Evolutionary conservation across 2,329 filamentous ascomycete species (phyloP).

Genomic region (Aspergillus niger): DNA sequence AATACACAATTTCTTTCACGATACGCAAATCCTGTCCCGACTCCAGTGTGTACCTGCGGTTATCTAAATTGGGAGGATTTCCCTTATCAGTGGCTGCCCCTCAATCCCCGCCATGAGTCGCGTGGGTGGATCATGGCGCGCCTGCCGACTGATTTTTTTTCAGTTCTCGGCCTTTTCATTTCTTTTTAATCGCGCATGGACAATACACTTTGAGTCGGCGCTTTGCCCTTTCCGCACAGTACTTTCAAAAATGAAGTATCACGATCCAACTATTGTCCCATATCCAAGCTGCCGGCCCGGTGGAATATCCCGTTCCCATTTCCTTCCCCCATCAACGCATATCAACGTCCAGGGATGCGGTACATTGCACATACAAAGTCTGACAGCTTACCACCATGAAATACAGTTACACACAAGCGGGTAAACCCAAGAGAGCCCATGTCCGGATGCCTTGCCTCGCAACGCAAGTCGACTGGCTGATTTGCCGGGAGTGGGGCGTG

Average conservation of each 20-base stretch:
- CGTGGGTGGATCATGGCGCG: slow-evolving; percentile 26
- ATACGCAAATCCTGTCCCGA: slow-evolving; percentile 2
- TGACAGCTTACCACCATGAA: neutral
- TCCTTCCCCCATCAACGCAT: neutral
- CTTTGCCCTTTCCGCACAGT: neutral
- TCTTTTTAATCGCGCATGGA: slow-evolving; percentile 10
- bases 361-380: neutral
- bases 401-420: neutral
- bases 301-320: neutral
- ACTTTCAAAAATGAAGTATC: neutral
- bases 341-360: neutral
- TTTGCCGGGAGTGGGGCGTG: slow-evolving; percentile 30
- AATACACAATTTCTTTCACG: neutral
- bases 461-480: neutral
- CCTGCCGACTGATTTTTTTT: slow-evolving; percentile 20
- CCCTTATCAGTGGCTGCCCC: slow-evolving; percentile 25
- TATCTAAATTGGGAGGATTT: slow-evolving; percentile 18
- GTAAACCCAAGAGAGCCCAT: neutral
- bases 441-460: neutral
- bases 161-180: slow-evolving; percentile 1
- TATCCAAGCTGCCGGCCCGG: neutral
- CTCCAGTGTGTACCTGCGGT: slow-evolving; percentile 15
- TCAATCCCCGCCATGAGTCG: slow-evolving; percentile 28
- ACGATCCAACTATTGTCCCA: neutral
- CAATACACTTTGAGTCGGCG: neutral